phyloP scores from a whole-genome alignment of 2,329 filamentous ascomycete genomes.

The Fusarium pseudonygamai region DNA sequence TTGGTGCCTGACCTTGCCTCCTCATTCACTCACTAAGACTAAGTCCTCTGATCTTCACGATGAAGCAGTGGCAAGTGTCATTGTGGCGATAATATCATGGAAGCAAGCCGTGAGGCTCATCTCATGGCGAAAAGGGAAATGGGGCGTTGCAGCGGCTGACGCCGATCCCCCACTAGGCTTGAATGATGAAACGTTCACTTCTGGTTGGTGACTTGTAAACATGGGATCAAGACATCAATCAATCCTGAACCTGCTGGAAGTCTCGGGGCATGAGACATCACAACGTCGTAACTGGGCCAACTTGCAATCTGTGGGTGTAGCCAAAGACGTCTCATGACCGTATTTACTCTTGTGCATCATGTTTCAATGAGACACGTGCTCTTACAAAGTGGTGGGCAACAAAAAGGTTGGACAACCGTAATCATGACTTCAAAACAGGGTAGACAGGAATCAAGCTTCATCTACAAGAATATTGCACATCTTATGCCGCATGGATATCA shows the following conservation, averaged over 20 bases:
- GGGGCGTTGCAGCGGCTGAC: constrained; percentile 29
- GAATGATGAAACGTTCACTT: constrained; percentile 3
- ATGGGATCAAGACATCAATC: constrained; percentile 14
- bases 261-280: constrained; percentile 16
- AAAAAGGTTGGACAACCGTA: neutral
- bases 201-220: neutral
- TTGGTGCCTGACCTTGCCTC: constrained; percentile 26
- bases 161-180: constrained; percentile 30
- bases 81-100: constrained; percentile 28
- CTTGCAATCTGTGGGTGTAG: constrained; percentile 30
- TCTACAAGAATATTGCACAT: constrained; percentile 8
- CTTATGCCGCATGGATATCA: constrained; percentile 8
- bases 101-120: constrained; percentile 37
- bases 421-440: neutral
- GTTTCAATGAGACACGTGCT: constrained; percentile 33
- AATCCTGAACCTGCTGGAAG: constrained; percentile 3
- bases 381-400: constrained; percentile 18
- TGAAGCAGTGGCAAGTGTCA: neutral
- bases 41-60: neutral
- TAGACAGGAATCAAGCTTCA: neutral
- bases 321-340: constrained; percentile 28
- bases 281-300: constrained; percentile 21
- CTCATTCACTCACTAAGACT: neutral
- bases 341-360: constrained; percentile 8
- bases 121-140: constrained; percentile 8